A percentile compares a stretch with the other conserved stretches of the same genome.
Conservation (phyloP, 345 rosid species). For the Aquilaria sinensis region DNA sequence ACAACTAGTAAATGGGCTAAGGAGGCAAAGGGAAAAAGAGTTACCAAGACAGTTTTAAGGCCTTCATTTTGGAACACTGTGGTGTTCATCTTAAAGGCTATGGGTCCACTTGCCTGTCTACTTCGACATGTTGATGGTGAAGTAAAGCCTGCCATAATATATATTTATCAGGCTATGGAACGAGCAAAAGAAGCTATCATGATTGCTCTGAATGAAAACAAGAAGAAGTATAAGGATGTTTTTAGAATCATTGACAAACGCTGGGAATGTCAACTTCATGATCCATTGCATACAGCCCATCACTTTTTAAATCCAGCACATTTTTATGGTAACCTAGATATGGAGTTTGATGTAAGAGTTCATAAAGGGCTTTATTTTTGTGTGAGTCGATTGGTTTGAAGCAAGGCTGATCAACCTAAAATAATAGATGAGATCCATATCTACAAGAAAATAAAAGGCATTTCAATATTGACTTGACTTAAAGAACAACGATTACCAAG, state of each 20-base stretch:
- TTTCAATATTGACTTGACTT: neutral
- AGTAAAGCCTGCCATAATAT: neutral
- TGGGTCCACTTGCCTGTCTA: constrained; percentile 6
- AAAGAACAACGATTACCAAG: too few species aligned
- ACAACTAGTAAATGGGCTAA: too few species aligned
- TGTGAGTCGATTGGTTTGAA: too few species aligned
- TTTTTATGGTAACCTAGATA: neutral
- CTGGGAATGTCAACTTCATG: neutral
- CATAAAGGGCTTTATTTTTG: neutral
- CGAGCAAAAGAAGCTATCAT: neutral
- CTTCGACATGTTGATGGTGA: constrained; percentile 14
- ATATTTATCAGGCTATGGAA: neutral
- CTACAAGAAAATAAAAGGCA: neutral
- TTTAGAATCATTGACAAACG: constrained; percentile 9
- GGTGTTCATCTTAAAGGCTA: too few species aligned
- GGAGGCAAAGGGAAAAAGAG: too few species aligned
- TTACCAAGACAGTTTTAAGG: too few species aligned
- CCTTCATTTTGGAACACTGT: too few species aligned
- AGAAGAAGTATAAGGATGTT: constrained; percentile 1
- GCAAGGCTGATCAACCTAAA: too few species aligned
- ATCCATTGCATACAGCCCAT: constrained; percentile 9
- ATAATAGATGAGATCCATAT: neutral
- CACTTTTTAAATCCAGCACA: too few species aligned
- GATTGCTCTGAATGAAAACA: neutral
- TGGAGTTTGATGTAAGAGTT: neutral